Evolutionary conservation across 345 rosid genomes (phyloP).

Genomic region (Salix dunnii): DNA sequence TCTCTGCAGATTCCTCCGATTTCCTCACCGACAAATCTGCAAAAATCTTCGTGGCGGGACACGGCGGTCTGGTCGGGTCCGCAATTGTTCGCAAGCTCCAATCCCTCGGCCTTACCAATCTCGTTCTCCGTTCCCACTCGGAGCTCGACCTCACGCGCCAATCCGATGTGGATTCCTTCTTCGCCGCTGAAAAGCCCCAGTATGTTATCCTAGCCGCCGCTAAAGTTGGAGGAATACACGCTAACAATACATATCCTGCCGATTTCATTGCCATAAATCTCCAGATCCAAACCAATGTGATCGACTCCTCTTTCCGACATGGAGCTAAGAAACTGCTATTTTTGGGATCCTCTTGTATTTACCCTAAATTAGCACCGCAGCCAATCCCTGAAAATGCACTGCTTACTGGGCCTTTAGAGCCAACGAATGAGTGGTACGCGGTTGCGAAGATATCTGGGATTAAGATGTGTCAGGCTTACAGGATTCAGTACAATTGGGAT

Average conservation of each 20-base stretch:
- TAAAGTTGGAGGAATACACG: constrained; percentile 95
- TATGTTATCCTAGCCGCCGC: constrained; percentile 84
- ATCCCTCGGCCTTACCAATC: constrained; percentile 57
- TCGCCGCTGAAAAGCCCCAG: constrained; percentile 58
- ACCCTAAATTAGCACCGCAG: constrained; percentile 91
- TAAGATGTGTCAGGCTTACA: constrained; percentile 91
- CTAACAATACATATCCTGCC: constrained; percentile 93
- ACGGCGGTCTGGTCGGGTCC: constrained; percentile 87
- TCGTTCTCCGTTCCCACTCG: constrained; percentile 62
- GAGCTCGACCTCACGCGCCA: constrained; percentile 90
- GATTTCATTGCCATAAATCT: constrained; percentile 88
- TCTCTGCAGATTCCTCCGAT: constrained; percentile 20
- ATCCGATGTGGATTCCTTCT: constrained; percentile 70
- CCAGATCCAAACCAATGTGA: constrained; percentile 90
- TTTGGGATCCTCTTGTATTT: constrained; percentile 91
- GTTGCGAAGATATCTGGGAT: constrained; percentile 90
- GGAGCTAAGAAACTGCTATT: constrained; percentile 77
- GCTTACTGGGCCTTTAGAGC: constrained; percentile 78
- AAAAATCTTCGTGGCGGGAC: constrained; percentile 93
- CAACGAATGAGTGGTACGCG: constrained; percentile 96
- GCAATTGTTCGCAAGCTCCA: constrained; percentile 76
- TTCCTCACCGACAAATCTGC: constrained; percentile 63
- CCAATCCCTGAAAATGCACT: constrained; percentile 79
- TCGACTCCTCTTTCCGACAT: constrained; percentile 64
- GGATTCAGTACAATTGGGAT: constrained; percentile 71